phyloP scores from a whole-genome alignment of 2,329 filamentous ascomycete genomes.

The Sporothrix pseudoabietina region DNA sequence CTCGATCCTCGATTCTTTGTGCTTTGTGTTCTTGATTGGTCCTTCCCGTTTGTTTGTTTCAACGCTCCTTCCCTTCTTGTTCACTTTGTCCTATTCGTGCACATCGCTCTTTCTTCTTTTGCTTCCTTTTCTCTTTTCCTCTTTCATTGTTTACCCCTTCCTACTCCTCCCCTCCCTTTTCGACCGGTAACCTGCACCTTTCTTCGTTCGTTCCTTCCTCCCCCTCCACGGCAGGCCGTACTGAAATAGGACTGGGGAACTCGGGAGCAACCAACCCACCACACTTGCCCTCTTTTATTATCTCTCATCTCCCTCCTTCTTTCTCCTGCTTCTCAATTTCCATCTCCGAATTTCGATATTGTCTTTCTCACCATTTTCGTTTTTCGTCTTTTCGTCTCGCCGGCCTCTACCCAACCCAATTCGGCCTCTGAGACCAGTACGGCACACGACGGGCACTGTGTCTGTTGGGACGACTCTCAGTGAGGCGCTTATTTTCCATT shows the following conservation, averaged over 20 bases:
- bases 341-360: neutral
- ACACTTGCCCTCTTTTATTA: slow-evolving; percentile 18
- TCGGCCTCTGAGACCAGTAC: neutral
- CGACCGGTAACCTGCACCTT: neutral
- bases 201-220: neutral
- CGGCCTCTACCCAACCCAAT: neutral
- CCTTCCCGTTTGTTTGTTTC: slow-evolving; percentile 1
- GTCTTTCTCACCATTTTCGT: neutral
- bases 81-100: slow-evolving; percentile 8
- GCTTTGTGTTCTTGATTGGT: neutral
- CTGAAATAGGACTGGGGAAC: slow-evolving; percentile 21
- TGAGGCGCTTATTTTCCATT: no score
- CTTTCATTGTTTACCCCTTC: neutral
- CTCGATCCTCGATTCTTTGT: neutral
- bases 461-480: neutral
- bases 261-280: slow-evolving; percentile 12
- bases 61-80: neutral
- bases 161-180: neutral
- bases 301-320: neutral
- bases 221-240: slow-evolving; percentile 19
- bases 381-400: neutral
- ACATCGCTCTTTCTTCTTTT: slow-evolving; percentile 3
- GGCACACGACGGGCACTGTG: slow-evolving; percentile 4
- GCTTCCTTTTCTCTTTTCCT: neutral
- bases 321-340: neutral